A percentile compares a stretch with the other conserved stretches of the same genome.
phyloP scores from a whole-genome alignment of 768 basidiomycete species.

The Lactifluus subvellereus region DNA sequence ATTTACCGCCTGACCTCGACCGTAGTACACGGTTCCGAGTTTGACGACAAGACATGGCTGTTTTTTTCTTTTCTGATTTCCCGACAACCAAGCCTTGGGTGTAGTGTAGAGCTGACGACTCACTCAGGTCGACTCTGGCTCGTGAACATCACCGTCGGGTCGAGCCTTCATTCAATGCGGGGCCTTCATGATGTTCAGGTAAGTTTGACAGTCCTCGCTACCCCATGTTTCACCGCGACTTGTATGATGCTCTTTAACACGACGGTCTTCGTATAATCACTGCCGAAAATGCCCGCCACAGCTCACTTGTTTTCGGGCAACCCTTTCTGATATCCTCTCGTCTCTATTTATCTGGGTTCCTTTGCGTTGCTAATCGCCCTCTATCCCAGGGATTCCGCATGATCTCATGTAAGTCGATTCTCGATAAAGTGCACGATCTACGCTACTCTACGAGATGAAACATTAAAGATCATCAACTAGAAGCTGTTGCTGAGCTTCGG shows the following conservation, averaged over 20 bases:
- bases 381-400: neutral
- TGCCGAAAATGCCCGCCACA: slow-evolving; percentile 94
- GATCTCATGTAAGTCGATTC: neutral
- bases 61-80: slow-evolving; percentile 54
- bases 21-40: slow-evolving; percentile 31
- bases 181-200: neutral
- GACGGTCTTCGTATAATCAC: slow-evolving; percentile 83
- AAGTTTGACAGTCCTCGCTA: neutral
- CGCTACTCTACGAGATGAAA: slow-evolving; percentile 37
- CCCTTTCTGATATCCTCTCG: slow-evolving; percentile 51
- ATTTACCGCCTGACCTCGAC: slow-evolving; percentile 78
- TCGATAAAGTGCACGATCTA: neutral
- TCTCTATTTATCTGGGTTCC: neutral
- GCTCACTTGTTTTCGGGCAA: slow-evolving; percentile 77
- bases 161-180: neutral
- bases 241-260: slow-evolving; percentile 70
- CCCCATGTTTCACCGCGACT: slow-evolving; percentile 12
- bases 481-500: slow-evolving; percentile 82
- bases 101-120: neutral
- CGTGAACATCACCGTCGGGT: neutral
- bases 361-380: neutral
- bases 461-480: slow-evolving; percentile 67
- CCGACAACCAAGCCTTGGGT: neutral
- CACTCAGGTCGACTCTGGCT: neutral
- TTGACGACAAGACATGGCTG: slow-evolving; percentile 82